Conservation (phyloP, 2,329 filamentous ascomycete species). For the Scorias spongiosa region DNA sequence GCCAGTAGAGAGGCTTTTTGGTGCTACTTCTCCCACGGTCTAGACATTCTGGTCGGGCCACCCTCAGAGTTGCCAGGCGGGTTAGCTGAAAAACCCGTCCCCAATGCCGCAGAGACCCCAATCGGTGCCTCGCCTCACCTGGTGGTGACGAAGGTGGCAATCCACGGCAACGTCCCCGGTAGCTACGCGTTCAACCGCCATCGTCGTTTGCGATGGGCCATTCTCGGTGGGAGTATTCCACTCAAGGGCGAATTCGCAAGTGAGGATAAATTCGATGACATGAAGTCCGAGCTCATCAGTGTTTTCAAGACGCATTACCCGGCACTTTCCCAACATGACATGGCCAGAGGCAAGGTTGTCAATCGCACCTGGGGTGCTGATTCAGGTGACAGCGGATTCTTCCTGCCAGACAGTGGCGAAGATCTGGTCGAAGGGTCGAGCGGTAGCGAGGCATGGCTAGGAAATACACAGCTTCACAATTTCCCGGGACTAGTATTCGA, state of each 20-base stretch:
- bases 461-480: slow-evolving; percentile 75
- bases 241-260: slow-evolving; percentile 43
- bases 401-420: slow-evolving; percentile 20
- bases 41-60: slow-evolving; percentile 81
- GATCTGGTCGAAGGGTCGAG: slow-evolving; percentile 28
- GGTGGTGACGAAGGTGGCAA: slow-evolving; percentile 78
- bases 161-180: slow-evolving; percentile 89
- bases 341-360: slow-evolving; percentile 23
- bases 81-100: slow-evolving; percentile 10
- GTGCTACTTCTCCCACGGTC: slow-evolving; percentile 93
- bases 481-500: slow-evolving; percentile 93
- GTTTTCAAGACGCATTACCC: slow-evolving; percentile 46
- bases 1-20: slow-evolving; percentile 54
- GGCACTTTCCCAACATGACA: slow-evolving; percentile 29
- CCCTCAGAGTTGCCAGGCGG: slow-evolving; percentile 32
- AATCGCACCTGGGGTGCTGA: slow-evolving; percentile 21
- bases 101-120: slow-evolving; percentile 5
- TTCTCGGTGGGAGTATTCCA: slow-evolving; percentile 32
- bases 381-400: slow-evolving; percentile 15
- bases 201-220: slow-evolving; percentile 74
- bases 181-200: slow-evolving; percentile 96
- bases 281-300: slow-evolving; percentile 52
- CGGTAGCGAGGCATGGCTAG: slow-evolving; percentile 38
- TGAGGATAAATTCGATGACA: slow-evolving; percentile 58
- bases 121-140: slow-evolving; percentile 34